phyloP scores from a whole-genome alignment of 805 yeast species.

The Nakazawaea pomicola region DNA sequence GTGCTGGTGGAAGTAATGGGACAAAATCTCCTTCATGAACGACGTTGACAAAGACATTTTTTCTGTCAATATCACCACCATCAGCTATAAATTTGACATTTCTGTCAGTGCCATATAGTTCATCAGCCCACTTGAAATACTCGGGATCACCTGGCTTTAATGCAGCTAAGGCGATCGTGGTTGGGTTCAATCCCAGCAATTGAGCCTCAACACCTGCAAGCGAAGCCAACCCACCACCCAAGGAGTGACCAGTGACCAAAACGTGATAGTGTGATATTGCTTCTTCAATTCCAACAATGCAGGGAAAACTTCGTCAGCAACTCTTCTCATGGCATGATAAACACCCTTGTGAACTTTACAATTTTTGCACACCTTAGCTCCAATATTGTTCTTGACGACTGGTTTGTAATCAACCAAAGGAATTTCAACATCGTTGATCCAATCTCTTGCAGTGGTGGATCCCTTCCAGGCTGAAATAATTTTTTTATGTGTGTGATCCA shows the following conservation, averaged over 20 bases:
- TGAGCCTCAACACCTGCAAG: conserved; percentile 59
- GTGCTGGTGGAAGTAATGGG: conserved; percentile 54
- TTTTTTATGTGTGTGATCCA: conserved; percentile 38
- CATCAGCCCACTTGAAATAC: conserved; percentile 49
- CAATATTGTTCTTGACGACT: conserved; percentile 13
- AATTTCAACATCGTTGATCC: conserved; percentile 53
- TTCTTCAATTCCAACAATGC: conserved; percentile 29
- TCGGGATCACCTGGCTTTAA: conserved; percentile 58
- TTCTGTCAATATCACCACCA: conserved; percentile 20
- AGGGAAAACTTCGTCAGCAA: conserved; percentile 33
- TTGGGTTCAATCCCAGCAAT: conserved; percentile 47
- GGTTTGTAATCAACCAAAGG: conserved; percentile 45
- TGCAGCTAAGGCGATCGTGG: conserved; percentile 55
- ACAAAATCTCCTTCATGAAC: conserved; percentile 53
- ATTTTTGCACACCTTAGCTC: neutral
- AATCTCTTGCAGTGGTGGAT: conserved; percentile 56
- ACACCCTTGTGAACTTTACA: conserved; percentile 58
- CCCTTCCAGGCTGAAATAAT: conserved; percentile 59
- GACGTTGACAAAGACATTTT: conserved; percentile 46
- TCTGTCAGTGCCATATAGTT: conserved; percentile 35
- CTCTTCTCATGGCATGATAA: conserved; percentile 37
- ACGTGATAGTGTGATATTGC: conserved; percentile 41
- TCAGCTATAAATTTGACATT: conserved; percentile 19
- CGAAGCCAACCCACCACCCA: conserved; percentile 61
- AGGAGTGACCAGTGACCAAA: conserved; percentile 65